These are phyloP conservation scores for Pachysolen tannophilus DNA, from an alignment of 805 yeast genomes.

Conservation along the genomic window DNA sequence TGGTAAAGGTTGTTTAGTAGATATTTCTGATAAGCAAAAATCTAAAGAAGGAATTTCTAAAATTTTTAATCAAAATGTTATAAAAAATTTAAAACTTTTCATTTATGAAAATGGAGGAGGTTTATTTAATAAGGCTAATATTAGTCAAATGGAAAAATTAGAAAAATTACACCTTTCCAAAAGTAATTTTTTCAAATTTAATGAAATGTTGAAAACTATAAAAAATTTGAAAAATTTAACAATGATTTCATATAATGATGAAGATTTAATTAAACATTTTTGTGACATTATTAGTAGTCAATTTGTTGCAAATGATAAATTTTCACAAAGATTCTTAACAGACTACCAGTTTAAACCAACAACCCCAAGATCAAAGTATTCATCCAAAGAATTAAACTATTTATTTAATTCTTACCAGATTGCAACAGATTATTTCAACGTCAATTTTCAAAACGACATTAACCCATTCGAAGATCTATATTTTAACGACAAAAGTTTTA, in stretches of 20 bases:
- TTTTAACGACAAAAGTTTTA: slow-evolving; percentile 7
- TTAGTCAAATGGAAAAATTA: slow-evolving; percentile 1
- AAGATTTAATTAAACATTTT: slow-evolving; percentile 7
- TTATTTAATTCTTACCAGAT: slow-evolving; percentile 4
- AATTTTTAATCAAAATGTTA: neutral
- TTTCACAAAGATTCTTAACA: slow-evolving; percentile 6
- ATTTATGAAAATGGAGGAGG: too few species aligned
- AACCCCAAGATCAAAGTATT: slow-evolving; percentile 7
- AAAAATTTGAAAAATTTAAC: slow-evolving; percentile 2
- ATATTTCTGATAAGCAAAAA: neutral
- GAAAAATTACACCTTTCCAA: slow-evolving; percentile 7
- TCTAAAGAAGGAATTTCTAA: neutral
- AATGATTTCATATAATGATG: slow-evolving; percentile 7
- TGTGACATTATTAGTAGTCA: slow-evolving; percentile 7
- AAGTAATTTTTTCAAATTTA: slow-evolving; percentile 2
- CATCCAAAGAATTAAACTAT: slow-evolving; percentile 3
- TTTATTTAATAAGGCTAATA: slow-evolving; percentile 3
- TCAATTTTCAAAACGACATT: slow-evolving; percentile 4
- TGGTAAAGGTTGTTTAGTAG: neutral
- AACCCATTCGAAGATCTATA: slow-evolving; percentile 7
- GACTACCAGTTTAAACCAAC: slow-evolving; percentile 10
- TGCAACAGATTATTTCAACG: slow-evolving; percentile 4
- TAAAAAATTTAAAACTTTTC: slow-evolving; percentile 2
- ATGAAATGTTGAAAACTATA: slow-evolving; percentile 1
- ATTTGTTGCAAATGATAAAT: slow-evolving; percentile 6